Conservation (phyloP, 1,284 basidiomycete genomes). For the Thelephora terrestris region DNA sequence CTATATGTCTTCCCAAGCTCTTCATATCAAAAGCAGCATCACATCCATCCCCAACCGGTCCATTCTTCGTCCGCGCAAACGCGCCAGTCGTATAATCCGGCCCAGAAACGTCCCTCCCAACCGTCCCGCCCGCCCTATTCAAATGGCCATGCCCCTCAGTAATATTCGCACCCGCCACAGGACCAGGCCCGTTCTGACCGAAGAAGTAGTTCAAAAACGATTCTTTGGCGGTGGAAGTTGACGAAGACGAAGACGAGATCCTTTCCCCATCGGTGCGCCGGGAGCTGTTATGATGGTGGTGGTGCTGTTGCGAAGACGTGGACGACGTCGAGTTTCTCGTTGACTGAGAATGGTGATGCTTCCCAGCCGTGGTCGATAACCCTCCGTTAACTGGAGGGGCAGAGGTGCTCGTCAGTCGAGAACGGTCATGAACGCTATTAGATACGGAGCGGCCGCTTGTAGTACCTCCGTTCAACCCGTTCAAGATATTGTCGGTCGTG, state of each 20-base stretch:
- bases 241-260: conserved; percentile 3
- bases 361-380: too few species aligned
- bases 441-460: conserved; percentile 66
- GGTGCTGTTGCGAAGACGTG: conserved; percentile 20
- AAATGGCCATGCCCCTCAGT: neutral
- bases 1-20: conserved; percentile 92
- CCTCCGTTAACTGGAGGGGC: conserved; percentile 4
- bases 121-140: conserved; percentile 6
- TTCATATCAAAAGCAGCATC: conserved; percentile 97
- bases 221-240: conserved; percentile 53
- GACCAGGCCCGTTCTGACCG: conserved; percentile 70
- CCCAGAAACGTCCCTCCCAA: conserved; percentile 51
- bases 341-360: conserved; percentile 13
- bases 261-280: conserved; percentile 22
- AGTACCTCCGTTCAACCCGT: conserved; percentile 40
- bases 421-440: conserved; percentile 69
- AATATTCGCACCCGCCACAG: conserved; percentile 41
- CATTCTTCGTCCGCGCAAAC: neutral
- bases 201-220: conserved; percentile 96
- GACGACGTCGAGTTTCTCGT: conserved; percentile 26
- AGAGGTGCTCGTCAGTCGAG: conserved; percentile 24
- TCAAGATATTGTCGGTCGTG: conserved; percentile 33
- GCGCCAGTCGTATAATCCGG: conserved; percentile 22
- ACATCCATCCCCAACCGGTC: conserved; percentile 44
- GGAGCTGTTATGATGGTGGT: conserved; percentile 23